A percentile compares a stretch with the other conserved stretches of the same genome.
Evolutionary conservation across 139 green algal species (phyloP).

Genomic region (Chlorella ohadii): DNA sequence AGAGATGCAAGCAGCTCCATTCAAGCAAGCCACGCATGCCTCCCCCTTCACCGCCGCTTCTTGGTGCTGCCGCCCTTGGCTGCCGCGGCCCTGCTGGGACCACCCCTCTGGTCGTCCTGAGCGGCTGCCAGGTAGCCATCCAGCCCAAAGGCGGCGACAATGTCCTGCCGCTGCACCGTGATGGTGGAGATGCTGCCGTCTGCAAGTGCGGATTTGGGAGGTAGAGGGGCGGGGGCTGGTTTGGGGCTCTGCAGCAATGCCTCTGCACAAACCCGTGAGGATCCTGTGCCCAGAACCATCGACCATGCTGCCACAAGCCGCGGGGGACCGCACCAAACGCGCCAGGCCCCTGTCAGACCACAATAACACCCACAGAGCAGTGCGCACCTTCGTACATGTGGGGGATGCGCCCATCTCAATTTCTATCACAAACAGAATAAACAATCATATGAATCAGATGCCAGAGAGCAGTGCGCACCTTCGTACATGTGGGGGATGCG

Average conservation of each 20-base stretch:
- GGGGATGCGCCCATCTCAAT: too few species aligned
- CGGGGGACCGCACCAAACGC: too few species aligned
- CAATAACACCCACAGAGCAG: too few species aligned
- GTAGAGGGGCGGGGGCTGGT: neutral
- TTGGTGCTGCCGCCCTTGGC: constrained; percentile 13
- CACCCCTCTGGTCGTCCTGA: neutral
- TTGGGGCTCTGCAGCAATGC: neutral
- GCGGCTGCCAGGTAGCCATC: constrained; percentile 19
- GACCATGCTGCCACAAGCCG: too few species aligned
- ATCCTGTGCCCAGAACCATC: too few species aligned
- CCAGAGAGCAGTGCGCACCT: too few species aligned
- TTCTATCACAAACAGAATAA: too few species aligned
- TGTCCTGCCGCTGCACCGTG: constrained; percentile 43
- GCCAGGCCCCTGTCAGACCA: too few species aligned
- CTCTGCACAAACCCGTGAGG: too few species aligned
- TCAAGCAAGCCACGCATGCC: neutral
- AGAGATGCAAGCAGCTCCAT: too few species aligned
- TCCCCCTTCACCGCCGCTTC: neutral
- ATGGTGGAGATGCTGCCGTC: constrained; percentile 16
- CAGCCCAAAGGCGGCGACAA: constrained; percentile 60
- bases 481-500: constrained; percentile 63
- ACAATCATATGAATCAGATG: too few species aligned
- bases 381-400: too few species aligned
- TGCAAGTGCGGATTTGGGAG: neutral
- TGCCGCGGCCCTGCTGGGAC: neutral